phyloP scores from a whole-genome alignment of 177 flowering plant genomes.

The Tripterygium wilfordii region DNA sequence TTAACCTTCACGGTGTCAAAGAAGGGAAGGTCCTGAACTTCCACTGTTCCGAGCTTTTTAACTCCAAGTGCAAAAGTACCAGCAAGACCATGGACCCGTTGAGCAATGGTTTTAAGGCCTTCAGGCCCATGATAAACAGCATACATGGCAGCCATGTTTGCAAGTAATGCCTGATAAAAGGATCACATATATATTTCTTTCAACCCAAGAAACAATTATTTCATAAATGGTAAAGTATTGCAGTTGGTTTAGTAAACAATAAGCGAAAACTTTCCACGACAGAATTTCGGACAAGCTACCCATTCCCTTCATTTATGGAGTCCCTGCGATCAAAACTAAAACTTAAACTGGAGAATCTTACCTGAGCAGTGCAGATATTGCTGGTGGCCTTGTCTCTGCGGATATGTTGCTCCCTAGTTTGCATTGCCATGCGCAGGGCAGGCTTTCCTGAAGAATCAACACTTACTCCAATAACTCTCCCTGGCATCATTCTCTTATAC shows the following conservation, averaged over 20 bases:
- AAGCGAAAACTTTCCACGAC: not conserved
- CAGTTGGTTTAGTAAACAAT: not conserved
- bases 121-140: constrained; percentile 98
- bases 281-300: not conserved
- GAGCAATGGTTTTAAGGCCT: constrained; percentile 82
- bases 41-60: constrained; percentile 78
- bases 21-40: constrained; percentile 79
- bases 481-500: constrained; percentile 99
- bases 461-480: constrained; percentile 93
- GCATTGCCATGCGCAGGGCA: constrained; percentile 99
- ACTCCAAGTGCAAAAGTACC: constrained; percentile 72
- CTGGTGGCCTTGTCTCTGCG: constrained; percentile 98
- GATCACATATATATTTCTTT: not conserved
- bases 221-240: too few relatives aligned
- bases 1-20: constrained; percentile 96
- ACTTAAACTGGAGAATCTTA: constrained; percentile 12
- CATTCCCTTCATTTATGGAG: too few relatives aligned
- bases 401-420: constrained; percentile 97
- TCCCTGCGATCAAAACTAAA: too few relatives aligned
- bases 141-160: constrained; percentile 99
- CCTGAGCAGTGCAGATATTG: constrained; percentile 99
- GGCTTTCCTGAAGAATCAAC: constrained; percentile 92
- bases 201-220: constrained; percentile 4
- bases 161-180: constrained; percentile 77
- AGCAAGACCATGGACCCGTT: constrained; percentile 94